Evolutionary conservation across 805 yeast genomes (phyloP).

Genomic region (Grigorovia humatica): DNA sequence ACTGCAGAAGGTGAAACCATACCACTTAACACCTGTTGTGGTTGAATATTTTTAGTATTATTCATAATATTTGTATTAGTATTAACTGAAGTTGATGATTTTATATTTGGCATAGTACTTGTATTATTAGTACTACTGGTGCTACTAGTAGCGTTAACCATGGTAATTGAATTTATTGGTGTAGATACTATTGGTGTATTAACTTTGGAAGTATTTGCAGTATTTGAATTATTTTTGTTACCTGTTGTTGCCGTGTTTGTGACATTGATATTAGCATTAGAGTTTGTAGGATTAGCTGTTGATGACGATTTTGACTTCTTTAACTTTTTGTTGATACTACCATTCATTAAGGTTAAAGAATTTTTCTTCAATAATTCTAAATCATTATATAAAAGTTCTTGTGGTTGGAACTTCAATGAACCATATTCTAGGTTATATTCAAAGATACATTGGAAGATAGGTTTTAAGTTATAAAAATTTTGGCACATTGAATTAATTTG

Average conservation of each 20-base stretch:
- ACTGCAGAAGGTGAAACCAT: constrained; percentile 1
- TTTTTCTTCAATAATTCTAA: constrained; percentile 1
- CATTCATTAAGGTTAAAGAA: not conserved
- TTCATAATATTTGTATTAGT: constrained; percentile 11
- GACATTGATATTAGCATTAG: constrained; percentile 2
- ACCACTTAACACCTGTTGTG: constrained; percentile 2
- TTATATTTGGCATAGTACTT: constrained; percentile 18
- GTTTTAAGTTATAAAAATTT: constrained; percentile 14
- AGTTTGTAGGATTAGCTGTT: not conserved
- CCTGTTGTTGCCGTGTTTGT: no score
- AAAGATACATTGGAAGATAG: constrained; percentile 19
- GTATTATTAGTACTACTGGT: not conserved
- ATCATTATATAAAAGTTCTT: constrained; percentile 14
- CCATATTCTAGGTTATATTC: constrained; percentile 15
- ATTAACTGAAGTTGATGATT: constrained; percentile 18
- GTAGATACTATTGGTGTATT: not conserved
- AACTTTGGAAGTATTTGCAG: not conserved
- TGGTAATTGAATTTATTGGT: not conserved
- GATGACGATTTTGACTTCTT: not conserved
- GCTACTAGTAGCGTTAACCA: constrained; percentile 11
- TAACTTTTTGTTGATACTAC: not conserved
- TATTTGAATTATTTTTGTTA: not conserved
- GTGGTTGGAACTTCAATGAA: constrained; percentile 15
- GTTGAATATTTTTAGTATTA: constrained; percentile 10
- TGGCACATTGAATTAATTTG: constrained; percentile 15